Percentiles rank a stretch among this genome's conserved stretches.
Conservation (phyloP, 164 flowering plant genomes). For the Kalanchoe fedtschenkoi region DNA sequence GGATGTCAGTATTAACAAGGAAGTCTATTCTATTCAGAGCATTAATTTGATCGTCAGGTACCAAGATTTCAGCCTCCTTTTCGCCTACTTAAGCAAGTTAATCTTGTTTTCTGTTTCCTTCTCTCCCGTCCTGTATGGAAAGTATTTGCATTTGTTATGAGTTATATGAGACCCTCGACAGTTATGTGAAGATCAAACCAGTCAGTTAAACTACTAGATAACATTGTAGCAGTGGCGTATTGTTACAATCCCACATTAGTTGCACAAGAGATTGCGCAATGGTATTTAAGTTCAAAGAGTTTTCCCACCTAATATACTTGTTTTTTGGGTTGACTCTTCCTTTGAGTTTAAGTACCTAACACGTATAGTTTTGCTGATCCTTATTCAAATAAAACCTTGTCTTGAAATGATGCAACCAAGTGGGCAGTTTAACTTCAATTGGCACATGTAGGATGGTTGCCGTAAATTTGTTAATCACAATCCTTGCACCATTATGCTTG, state of each 20-base stretch:
- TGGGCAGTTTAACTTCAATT: too few relatives aligned
- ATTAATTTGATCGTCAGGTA: conserved; percentile 90
- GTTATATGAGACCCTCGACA: too few relatives aligned
- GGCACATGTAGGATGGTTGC: not conserved
- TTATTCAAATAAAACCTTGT: not conserved
- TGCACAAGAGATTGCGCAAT: too few relatives aligned
- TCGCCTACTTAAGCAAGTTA: not conserved
- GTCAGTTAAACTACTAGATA: not conserved
- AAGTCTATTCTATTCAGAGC: conserved; percentile 58
- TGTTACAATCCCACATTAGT: too few relatives aligned
- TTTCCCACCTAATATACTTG: too few relatives aligned
- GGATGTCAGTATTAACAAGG: conserved; percentile 53
- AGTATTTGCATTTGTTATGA: too few relatives aligned
- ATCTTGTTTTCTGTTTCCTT: not conserved
- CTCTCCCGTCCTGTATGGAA: not conserved
- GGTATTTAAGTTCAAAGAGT: too few relatives aligned
- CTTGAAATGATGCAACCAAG: not conserved
- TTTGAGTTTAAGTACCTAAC: too few relatives aligned
- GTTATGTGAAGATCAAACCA: not conserved
- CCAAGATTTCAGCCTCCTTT: not conserved
- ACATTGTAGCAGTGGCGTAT: not conserved
- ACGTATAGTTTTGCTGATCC: too few relatives aligned
- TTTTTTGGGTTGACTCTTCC: too few relatives aligned
- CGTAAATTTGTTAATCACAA: not conserved
- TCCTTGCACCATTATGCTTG: too few relatives aligned